phyloP scores from a whole-genome alignment of 2,329 filamentous ascomycete genomes.

The Aspergillus pseudonomiae region DNA sequence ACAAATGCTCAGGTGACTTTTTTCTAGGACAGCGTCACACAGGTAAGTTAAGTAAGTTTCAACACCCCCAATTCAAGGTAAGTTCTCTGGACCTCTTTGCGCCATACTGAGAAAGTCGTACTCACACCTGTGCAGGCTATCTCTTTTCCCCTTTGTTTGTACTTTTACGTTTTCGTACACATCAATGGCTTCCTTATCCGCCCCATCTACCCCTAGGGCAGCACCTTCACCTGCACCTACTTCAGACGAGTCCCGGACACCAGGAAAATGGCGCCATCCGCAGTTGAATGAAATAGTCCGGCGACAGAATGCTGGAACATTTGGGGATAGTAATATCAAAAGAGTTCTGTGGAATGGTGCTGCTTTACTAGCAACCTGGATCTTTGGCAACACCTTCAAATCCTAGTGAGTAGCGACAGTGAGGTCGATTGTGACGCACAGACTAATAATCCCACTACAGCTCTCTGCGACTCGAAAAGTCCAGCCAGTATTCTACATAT shows the following conservation, averaged over 20 bases:
- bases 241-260: constrained; percentile 41
- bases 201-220: constrained; percentile 48
- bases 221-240: constrained; percentile 30
- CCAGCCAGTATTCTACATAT: constrained; percentile 43
- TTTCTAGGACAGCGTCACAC: background rate
- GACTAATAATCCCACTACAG: constrained; percentile 30
- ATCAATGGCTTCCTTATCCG: constrained; percentile 39
- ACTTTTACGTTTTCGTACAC: constrained; percentile 8
- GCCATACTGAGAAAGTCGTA: constrained; percentile 5
- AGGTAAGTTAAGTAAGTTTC: constrained; percentile 22
- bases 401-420: constrained; percentile 36
- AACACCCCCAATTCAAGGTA: constrained; percentile 20
- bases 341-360: constrained; percentile 69
- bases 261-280: constrained; percentile 90
- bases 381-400: constrained; percentile 44
- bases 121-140: background rate
- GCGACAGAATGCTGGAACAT: constrained; percentile 76
- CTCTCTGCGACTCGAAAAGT: constrained; percentile 38
- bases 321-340: constrained; percentile 75
- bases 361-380: constrained; percentile 55
- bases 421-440: background rate
- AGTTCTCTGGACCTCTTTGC: constrained; percentile 14
- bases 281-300: constrained; percentile 82
- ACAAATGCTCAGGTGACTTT: constrained; percentile 15
- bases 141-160: background rate